A percentile compares a stretch with the other conserved stretches of the same genome.
These are phyloP conservation scores for Laetiporus sulphureus DNA, from an alignment of 1,284 basidiomycete genomes.

Conservation along the genomic window DNA sequence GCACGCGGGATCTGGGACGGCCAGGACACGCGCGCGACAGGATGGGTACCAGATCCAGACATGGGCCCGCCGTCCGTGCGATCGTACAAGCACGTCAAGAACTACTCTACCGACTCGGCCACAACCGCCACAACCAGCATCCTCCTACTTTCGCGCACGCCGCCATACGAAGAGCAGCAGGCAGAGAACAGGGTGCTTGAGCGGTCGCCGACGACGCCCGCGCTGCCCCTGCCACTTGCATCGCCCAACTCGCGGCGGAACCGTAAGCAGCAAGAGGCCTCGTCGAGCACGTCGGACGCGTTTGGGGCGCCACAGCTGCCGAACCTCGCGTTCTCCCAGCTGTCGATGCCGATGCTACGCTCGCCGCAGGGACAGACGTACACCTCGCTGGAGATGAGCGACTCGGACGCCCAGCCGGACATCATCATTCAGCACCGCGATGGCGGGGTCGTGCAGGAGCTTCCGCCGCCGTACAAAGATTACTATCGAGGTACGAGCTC, in stretches of 20 bases:
- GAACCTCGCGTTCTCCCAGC: neutral
- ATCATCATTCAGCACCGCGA: slow-evolving; percentile 29
- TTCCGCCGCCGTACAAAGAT: slow-evolving; percentile 26
- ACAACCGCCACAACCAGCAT: too few relatives aligned
- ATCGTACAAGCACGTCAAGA: neutral
- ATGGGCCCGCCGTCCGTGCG: neutral
- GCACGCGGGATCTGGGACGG: slow-evolving; percentile 1
- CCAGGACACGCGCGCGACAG: slow-evolving; percentile 12
- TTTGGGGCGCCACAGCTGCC: slow-evolving; percentile 1
- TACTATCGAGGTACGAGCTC: too few relatives aligned
- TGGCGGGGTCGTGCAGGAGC: slow-evolving; percentile 26
- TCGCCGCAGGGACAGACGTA: neutral
- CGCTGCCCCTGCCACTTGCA: too few relatives aligned
- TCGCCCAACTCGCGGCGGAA: neutral
- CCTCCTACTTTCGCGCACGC: too few relatives aligned
- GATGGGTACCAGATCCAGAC: slow-evolving; percentile 9
- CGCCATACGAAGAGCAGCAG: too few relatives aligned
- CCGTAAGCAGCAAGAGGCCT: neutral
- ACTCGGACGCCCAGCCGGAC: slow-evolving; percentile 21
- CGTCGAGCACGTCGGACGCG: neutral
- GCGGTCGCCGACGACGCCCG: too few relatives aligned
- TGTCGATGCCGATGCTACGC: neutral
- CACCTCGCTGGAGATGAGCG: slow-evolving; percentile 8
- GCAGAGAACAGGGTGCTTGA: too few relatives aligned
- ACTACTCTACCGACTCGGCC: neutral